These are phyloP conservation scores for Diatrype stigma DNA, from an alignment of 2,329 filamentous ascomycete genomes.

Conservation along the genomic window DNA sequence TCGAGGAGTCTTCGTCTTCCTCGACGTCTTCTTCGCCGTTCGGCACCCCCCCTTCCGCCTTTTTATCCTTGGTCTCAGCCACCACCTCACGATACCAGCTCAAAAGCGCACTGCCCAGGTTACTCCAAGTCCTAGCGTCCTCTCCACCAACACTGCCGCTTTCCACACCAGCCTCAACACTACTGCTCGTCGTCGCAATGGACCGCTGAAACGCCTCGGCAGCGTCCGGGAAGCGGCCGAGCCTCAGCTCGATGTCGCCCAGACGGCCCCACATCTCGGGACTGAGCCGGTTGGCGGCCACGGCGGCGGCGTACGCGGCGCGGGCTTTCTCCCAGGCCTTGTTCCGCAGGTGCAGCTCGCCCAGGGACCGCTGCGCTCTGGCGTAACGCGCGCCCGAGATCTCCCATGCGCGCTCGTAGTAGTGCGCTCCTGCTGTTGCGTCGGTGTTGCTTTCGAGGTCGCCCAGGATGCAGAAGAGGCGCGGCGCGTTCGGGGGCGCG, in stretches of 20 bases:
- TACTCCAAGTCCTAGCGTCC: conserved; percentile 92
- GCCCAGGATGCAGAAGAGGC: conserved; percentile 88
- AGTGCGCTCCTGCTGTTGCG: conserved; percentile 68
- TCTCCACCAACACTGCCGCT: too few relatives aligned
- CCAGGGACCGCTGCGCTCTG: conserved; percentile 82
- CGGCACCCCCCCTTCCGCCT: conserved; percentile 12
- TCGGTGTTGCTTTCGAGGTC: conserved; percentile 79
- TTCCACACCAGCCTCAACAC: conserved; percentile 37
- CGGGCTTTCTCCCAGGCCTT: conserved; percentile 67
- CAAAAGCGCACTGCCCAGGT: conserved; percentile 79
- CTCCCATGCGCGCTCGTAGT: conserved; percentile 86
- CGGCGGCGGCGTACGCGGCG: conserved; percentile 72
- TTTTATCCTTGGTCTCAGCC: conserved; percentile 30
- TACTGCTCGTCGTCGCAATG: conserved; percentile 58
- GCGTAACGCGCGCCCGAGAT: conserved; percentile 78
- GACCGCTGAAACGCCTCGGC: conserved; percentile 78
- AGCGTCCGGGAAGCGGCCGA: conserved; percentile 72
- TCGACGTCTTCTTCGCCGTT: conserved; percentile 7
- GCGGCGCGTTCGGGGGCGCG: conserved; percentile 75
- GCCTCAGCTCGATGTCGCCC: conserved; percentile 79
- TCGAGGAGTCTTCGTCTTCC: conserved; percentile 14
- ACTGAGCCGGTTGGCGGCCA: conserved; percentile 76
- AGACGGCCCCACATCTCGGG: conserved; percentile 84
- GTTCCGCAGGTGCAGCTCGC: conserved; percentile 66
- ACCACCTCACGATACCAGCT: conserved; percentile 58